These are phyloP conservation scores for Lizonia empirigonia DNA, from an alignment of 2,329 filamentous ascomycete species.

Conservation along the genomic window DNA sequence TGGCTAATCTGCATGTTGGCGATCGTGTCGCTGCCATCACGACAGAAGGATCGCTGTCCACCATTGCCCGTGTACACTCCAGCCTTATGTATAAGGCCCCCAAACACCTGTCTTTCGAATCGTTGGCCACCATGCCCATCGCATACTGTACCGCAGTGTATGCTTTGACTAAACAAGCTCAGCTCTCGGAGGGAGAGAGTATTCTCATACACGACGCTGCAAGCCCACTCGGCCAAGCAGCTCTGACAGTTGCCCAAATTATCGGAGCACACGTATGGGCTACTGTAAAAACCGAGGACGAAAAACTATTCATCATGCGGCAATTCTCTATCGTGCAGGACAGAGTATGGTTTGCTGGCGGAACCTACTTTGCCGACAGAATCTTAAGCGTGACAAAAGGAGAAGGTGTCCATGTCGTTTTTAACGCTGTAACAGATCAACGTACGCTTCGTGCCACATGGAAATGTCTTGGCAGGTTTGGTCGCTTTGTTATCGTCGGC, in stretches of 20 bases:
- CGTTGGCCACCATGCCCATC: slow-evolving; percentile 29
- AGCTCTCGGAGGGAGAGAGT: slow-evolving; percentile 40
- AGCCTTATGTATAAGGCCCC: slow-evolving; percentile 28
- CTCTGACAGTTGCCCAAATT: slow-evolving; percentile 31
- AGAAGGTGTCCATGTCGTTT: slow-evolving; percentile 45
- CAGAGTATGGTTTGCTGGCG: slow-evolving; percentile 39
- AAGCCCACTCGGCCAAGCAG: slow-evolving; percentile 38
- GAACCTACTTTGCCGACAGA: slow-evolving; percentile 29
- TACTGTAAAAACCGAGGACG: slow-evolving; percentile 32
- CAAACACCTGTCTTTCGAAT: slow-evolving; percentile 30
- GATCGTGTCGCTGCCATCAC: slow-evolving; percentile 34
- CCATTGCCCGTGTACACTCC: slow-evolving; percentile 23
- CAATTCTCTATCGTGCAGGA: slow-evolving; percentile 31
- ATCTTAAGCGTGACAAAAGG: slow-evolving; percentile 34
- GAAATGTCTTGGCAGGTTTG: slow-evolving; percentile 51
- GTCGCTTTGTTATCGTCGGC: slow-evolving; percentile 22
- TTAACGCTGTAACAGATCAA: slow-evolving; percentile 35
- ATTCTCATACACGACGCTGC: slow-evolving; percentile 40
- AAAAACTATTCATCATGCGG: slow-evolving; percentile 28
- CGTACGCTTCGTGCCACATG: slow-evolving; percentile 46
- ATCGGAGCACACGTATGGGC: slow-evolving; percentile 30
- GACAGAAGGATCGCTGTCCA: slow-evolving; percentile 26
- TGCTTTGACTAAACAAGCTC: slow-evolving; percentile 37
- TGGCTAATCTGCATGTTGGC: slow-evolving; percentile 27
- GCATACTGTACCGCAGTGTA: slow-evolving; percentile 34